Base-by-base conservation (phyloP, 2,329 filamentous ascomycete species). In the Paraphoma sp. region DNA sequence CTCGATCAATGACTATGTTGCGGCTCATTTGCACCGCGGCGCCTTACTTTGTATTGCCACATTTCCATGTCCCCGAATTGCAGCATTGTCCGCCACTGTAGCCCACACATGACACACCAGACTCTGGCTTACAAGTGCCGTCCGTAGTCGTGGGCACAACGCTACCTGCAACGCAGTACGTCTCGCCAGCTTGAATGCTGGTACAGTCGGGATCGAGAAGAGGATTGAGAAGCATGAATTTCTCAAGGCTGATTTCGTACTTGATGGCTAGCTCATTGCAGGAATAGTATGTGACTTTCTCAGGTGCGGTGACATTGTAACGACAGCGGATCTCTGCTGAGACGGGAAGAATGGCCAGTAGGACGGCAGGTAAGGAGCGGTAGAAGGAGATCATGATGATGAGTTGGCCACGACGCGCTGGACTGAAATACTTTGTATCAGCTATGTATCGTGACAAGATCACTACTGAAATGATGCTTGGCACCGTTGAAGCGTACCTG, bases 1-100 rank as follows among this genome's bases (percentile, higher is more conserved):
- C 7, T 16, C 3, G 14, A 12, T 30, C 29, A 12, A 14, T 14
- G 23, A 41, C 6, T 8, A 14, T 23, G 8, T 23, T 23, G 5
- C 5, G 23, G 5, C 23, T 23, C 5, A 2, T 23, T 2, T 23
- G 2, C 23, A 23, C 23, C 23, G 23, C 23, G 23, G 23, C 23
- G 17, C n/a, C 31, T 28, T 41, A 49, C 47, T 14, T n/a, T 49
- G 47, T 41, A 23, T 42, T 28, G 12, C 47, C 47, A 11, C 47
- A 49, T n/a, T 7, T 49, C 47, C 47, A 49, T 6, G 47, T 49
- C 16, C 1, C 65, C 62, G 67, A 56, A 56, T 76, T 76, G 57
- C 73, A 77, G 63, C 72, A 76, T 38, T 51, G 47, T 31, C 38
- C 38, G 10, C 36, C 33, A 10, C 23, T 33, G 23, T 45, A n/a